phyloP scores from a whole-genome alignment of 2,329 filamentous ascomycete species.

The Fusarium nisikadoi region DNA sequence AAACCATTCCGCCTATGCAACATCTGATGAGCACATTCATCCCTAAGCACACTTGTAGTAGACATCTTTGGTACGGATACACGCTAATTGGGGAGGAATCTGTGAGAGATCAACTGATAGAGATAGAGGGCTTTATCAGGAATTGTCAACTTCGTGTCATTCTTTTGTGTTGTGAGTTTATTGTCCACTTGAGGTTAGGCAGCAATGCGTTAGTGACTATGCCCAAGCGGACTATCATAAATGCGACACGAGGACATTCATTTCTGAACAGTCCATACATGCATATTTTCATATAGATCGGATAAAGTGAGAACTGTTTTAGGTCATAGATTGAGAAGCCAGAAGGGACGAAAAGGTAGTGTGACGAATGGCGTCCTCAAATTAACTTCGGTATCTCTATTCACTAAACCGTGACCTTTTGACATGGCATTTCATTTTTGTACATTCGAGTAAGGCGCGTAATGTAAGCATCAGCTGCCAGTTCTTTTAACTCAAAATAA shows the following conservation, averaged over 20 bases:
- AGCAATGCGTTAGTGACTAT: neutral
- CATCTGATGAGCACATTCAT: neutral
- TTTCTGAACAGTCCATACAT: fast-evolving
- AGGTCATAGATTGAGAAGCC: too few species aligned
- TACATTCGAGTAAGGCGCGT: too few species aligned
- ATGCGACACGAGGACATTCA: neutral
- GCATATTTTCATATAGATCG: too few species aligned
- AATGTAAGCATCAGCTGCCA: too few species aligned
- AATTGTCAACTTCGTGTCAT: neutral
- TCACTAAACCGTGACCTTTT: too few species aligned
- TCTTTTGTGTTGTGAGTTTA: neutral
- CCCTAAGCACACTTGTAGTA: fast-evolving
- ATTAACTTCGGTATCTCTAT: too few species aligned
- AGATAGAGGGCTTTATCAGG: too few species aligned
- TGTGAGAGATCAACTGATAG: neutral
- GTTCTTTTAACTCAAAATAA: too few species aligned
- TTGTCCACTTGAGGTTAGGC: neutral
- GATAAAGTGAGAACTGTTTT: too few species aligned
- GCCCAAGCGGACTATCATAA: neutral
- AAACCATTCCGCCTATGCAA: neutral
- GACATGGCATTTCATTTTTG: too few species aligned
- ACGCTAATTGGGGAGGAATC: neutral
- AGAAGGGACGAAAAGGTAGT: too few species aligned
- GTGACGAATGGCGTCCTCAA: too few species aligned
- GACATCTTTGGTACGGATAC: neutral